Evolutionary conservation across 331 rosid species (phyloP), one percentile per base, ranked within the genome.

Genomic region (Dryas integrifolia): DNA sequence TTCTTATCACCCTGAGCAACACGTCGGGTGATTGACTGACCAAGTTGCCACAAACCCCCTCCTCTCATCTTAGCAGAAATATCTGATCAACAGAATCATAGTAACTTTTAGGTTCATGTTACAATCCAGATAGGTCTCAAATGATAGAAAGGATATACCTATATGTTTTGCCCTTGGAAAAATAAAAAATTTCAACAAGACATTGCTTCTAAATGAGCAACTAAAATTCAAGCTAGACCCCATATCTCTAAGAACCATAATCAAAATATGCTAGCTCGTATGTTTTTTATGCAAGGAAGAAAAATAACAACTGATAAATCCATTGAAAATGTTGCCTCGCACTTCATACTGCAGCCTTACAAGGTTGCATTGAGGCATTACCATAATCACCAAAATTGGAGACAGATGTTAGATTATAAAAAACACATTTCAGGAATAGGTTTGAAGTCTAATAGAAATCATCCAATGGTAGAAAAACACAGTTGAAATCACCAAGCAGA

Each of bases 1-100:
- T 91, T 94, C 92, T 89, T 91, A 53, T 89, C 97, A 62, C 90
- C 82, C 41, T 83, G 84, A 16, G 92, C 92, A 72, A 94, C 85
- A 45, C 96, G 96, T 61, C 96, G 92, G 62, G 96, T 89, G 67
- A 94, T 82, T 51, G 92, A 87, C 81, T 89, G 96, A 61, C 98
- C 96, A 51, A 94, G 92, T 72, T 88, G 98, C 98, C 97, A 94
- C 74, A 91, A 76, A 57, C 92, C 78, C 26, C 75, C 83, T 66
- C 96, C 97, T 93, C 90, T 91, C 79, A 83, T 92, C 82, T 79
- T 40, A 58, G 61, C 57, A 38, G 50, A 72, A 58, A n/a, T 74
- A 58, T 77, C 82, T 73, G 74, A 69, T 16, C 48, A 64, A 53
- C 3, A 65, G 41, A 68, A 74, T 53, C 56, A 58, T 26, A 50